Percentiles rank a stretch among this genome's conserved stretches.
These are phyloP conservation scores for Monilinia vaccinii-corymbosi DNA, from an alignment of 2,329 filamentous ascomycete species.

Conservation along the genomic window DNA sequence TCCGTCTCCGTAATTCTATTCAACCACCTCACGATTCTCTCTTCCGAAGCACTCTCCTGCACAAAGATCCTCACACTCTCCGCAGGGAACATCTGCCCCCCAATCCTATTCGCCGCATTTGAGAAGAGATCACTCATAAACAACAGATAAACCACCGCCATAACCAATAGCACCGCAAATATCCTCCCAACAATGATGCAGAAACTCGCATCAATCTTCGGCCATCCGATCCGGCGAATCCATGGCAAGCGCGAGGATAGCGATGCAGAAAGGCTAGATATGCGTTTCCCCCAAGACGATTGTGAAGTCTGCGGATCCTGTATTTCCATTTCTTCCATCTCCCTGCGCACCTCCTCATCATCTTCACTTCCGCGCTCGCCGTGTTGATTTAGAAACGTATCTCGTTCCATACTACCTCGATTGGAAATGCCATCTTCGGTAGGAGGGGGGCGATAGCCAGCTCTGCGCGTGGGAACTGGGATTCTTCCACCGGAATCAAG, in stretches of 20 bases:
- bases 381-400: conserved; percentile 44
- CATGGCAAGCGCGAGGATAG: conserved; percentile 27
- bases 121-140: conserved; percentile 80
- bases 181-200: conserved; percentile 63
- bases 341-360: conserved; percentile 59
- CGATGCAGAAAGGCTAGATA: conserved; percentile 28
- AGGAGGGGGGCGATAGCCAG: conserved; percentile 68
- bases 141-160: conserved; percentile 71
- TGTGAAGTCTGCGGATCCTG: conserved; percentile 51
- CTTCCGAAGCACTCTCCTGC: conserved; percentile 61
- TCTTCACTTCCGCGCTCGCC: conserved; percentile 37
- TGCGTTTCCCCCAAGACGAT: conserved; percentile 30
- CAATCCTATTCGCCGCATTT: conserved; percentile 51
- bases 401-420: conserved; percentile 23
- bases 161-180: conserved; percentile 64
- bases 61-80: conserved; percentile 72
- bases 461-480: conserved; percentile 35
- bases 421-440: conserved; percentile 61
- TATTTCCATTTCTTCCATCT: conserved; percentile 85
- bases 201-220: conserved; percentile 29
- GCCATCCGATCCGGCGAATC: conserved; percentile 24
- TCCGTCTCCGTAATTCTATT: conserved; percentile 73
- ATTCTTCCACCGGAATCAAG: conserved; percentile 36
- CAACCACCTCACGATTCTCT: conserved; percentile 62
- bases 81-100: conserved; percentile 68